Conservation (phyloP, 768 basidiomycete genomes). For the Pleurotus ostreatus region DNA sequence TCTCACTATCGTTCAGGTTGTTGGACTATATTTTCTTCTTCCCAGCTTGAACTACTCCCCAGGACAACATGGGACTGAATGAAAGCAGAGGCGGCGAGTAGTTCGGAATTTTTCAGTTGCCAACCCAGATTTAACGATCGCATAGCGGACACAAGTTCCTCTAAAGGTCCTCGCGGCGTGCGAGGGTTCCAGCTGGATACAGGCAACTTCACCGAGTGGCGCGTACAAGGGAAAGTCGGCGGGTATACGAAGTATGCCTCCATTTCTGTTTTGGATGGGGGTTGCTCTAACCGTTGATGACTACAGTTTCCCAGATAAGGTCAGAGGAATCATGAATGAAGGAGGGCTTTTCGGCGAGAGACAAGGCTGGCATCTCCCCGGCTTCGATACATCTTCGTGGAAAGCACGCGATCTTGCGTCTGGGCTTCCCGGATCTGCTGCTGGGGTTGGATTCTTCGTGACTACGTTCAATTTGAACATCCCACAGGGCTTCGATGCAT, state of each 20-base stretch:
- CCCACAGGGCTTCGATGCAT: constrained; percentile 57
- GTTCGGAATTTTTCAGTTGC: not conserved
- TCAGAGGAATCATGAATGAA: constrained; percentile 66
- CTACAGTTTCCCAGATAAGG: constrained; percentile 70
- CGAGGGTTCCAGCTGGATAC: constrained; percentile 68
- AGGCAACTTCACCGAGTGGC: constrained; percentile 62
- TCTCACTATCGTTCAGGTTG: constrained; percentile 72
- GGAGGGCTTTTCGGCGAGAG: constrained; percentile 70
- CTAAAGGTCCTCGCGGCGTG: constrained; percentile 75
- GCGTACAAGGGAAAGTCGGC: constrained; percentile 74
- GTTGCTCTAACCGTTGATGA: not conserved
- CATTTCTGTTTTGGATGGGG: too few species aligned
- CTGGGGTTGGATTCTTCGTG: constrained; percentile 82
- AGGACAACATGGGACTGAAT: constrained; percentile 82
- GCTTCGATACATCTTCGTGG: constrained; percentile 65
- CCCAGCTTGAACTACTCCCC: not conserved
- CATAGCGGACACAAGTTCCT: constrained; percentile 41
- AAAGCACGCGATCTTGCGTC: constrained; percentile 44
- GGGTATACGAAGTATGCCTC: constrained; percentile 54
- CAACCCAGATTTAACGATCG: not conserved
- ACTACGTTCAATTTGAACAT: constrained; percentile 66
- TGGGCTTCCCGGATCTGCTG: constrained; percentile 51
- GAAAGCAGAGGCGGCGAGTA: constrained; percentile 47
- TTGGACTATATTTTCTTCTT: not conserved
- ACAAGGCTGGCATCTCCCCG: constrained; percentile 71